These are phyloP conservation scores for Metschnikowia colocasiae DNA, from an alignment of 805 yeast species.

Conservation along the genomic window DNA sequence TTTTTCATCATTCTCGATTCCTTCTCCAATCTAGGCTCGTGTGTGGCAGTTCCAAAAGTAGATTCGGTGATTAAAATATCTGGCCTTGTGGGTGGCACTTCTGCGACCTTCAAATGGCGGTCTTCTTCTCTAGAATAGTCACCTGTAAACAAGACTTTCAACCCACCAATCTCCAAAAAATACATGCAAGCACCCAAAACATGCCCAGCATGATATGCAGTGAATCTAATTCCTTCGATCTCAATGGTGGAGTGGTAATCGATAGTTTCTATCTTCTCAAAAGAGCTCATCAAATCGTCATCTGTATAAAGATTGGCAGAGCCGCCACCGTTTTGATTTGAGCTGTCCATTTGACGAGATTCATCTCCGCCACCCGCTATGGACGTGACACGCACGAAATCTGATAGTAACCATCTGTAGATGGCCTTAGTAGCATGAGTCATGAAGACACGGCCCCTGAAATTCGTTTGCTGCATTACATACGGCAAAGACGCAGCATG, in stretches of 20 bases:
- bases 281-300: constrained; percentile 82
- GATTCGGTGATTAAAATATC: constrained; percentile 92
- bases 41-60: constrained; percentile 97
- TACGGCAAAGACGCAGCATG: constrained; percentile 98
- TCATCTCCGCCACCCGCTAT: constrained; percentile 44
- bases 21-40: constrained; percentile 83
- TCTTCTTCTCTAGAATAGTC: constrained; percentile 96
- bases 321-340: constrained; percentile 17
- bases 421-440: constrained; percentile 99
- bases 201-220: constrained; percentile 99
- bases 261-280: constrained; percentile 86
- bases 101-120: constrained; percentile 92
- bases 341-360: constrained; percentile 16
- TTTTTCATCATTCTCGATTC: constrained; percentile 77
- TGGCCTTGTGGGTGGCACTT: constrained; percentile 82
- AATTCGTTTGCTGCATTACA: constrained; percentile 94
- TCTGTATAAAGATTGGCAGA: constrained; percentile 71
- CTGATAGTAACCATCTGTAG: constrained; percentile 90
- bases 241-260: constrained; percentile 96
- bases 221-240: constrained; percentile 89
- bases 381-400: constrained; percentile 86
- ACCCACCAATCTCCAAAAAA: constrained; percentile 89
- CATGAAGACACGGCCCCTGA: constrained; percentile 96
- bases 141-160: constrained; percentile 87
- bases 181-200: constrained; percentile 99